Conservation (phyloP, 2,329 filamentous ascomycete species). For the Fusarium floridanum region DNA sequence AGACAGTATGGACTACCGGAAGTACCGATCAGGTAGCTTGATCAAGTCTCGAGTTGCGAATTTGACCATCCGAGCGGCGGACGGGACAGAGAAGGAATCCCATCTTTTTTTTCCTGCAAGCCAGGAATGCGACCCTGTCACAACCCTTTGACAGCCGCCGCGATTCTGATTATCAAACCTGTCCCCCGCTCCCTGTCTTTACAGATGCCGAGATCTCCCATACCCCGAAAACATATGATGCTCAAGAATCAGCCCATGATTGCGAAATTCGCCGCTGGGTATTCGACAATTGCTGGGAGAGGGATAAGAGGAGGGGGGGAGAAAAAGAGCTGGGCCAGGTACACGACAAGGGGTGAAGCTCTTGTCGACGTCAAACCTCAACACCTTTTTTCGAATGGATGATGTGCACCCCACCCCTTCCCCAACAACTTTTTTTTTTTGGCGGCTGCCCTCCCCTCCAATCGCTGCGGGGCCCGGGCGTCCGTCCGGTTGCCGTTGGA, state of each 20-base stretch:
- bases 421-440: slow-evolving; percentile 50
- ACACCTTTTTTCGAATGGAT: slow-evolving; percentile 36
- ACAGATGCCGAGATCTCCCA: slow-evolving; percentile 31
- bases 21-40: not conserved
- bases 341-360: slow-evolving; percentile 4
- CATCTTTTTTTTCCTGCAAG: not conserved
- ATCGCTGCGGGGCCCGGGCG: too few relatives aligned
- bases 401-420: slow-evolving; percentile 43
- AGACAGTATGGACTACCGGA: not conserved
- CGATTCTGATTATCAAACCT: slow-evolving; percentile 30
- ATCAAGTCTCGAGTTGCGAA: not conserved
- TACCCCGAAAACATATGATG: slow-evolving; percentile 27
- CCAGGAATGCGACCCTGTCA: not conserved
- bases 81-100: not conserved
- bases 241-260: slow-evolving; percentile 44
- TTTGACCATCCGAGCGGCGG: not conserved
- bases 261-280: slow-evolving; percentile 34
- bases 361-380: slow-evolving; percentile 42
- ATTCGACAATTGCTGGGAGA: slow-evolving; percentile 40
- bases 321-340: slow-evolving; percentile 12
- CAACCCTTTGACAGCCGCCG: slow-evolving; percentile 23
- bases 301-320: not conserved
- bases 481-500: too few relatives aligned
- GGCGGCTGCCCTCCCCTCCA: slow-evolving; percentile 14
- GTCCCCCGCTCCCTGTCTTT: slow-evolving; percentile 14